Conservation (phyloP, 2,329 filamentous ascomycete species). For the Colletotrichum gigasporum region DNA sequence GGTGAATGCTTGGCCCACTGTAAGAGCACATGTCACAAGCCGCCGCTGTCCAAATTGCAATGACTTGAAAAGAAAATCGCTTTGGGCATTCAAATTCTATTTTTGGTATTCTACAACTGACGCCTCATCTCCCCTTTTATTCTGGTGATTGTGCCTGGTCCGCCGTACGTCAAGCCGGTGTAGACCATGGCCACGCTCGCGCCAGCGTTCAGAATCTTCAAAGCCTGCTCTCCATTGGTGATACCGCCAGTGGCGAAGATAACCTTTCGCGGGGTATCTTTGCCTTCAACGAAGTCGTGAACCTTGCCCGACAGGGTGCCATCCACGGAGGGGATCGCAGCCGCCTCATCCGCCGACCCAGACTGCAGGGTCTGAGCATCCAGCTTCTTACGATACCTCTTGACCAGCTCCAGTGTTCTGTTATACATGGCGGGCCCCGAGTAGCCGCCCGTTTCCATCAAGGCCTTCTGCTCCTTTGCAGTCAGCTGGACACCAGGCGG, state of each 20-base stretch:
- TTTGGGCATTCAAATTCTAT: conserved; percentile 7
- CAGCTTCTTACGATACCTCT: conserved; percentile 77
- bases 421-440: conserved; percentile 91
- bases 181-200: conserved; percentile 94
- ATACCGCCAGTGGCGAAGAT: conserved; percentile 96
- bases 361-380: conserved; percentile 59
- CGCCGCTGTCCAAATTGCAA: too few species aligned
- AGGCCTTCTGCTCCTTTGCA: conserved; percentile 69
- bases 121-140: conserved; percentile 71
- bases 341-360: conserved; percentile 41
- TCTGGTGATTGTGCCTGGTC: conserved; percentile 70
- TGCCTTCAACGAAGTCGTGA: conserved; percentile 30
- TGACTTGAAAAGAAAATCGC: neutral
- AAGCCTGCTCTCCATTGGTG: conserved; percentile 85
- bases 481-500: conserved; percentile 74
- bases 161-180: conserved; percentile 76
- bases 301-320: conserved; percentile 41
- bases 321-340: conserved; percentile 38
- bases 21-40: too few species aligned
- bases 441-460: conserved; percentile 86
- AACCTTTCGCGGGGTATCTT: conserved; percentile 67
- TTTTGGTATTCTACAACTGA: conserved; percentile 41
- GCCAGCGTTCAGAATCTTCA: conserved; percentile 84
- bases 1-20: too few species aligned
- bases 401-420: conserved; percentile 80